phyloP scores from a whole-genome alignment of 345 rosid species.

The Noccaea bulbosa region DNA sequence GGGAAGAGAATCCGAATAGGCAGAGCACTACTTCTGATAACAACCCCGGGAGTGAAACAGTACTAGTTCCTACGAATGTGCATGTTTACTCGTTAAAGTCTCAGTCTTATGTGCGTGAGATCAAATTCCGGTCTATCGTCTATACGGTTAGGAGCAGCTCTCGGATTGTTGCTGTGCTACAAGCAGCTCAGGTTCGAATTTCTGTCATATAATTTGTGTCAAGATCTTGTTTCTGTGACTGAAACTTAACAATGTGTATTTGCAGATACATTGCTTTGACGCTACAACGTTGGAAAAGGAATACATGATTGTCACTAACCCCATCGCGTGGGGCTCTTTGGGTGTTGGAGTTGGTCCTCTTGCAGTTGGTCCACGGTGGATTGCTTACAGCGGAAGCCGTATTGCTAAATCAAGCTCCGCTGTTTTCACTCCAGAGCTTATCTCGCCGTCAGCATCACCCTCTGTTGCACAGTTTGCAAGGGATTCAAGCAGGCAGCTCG shows the following conservation, averaged over 20 bases:
- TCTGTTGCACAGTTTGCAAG: conserved; percentile 80
- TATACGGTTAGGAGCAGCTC: conserved; percentile 89
- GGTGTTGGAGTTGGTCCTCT: conserved; percentile 91
- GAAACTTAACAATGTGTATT: conserved; percentile 26
- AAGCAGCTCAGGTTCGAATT: conserved; percentile 69
- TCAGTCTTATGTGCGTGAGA: conserved; percentile 68
- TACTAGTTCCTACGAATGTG: conserved; percentile 56
- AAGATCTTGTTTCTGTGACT: background rate
- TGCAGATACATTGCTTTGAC: conserved; percentile 89
- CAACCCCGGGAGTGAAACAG: conserved; percentile 44
- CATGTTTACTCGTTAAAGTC: conserved; percentile 81
- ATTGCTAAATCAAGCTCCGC: conserved; percentile 55
- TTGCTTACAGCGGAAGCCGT: conserved; percentile 88
- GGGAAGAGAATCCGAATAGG: conserved; percentile 53
- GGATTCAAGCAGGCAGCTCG: conserved; percentile 91
- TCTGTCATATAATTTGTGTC: background rate
- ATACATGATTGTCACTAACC: conserved; percentile 71
- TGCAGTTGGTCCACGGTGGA: conserved; percentile 95
- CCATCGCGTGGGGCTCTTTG: conserved; percentile 54
- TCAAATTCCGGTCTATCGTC: conserved; percentile 76
- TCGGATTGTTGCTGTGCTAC: conserved; percentile 86
- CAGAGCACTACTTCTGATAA: conserved; percentile 47
- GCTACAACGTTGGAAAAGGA: conserved; percentile 63
- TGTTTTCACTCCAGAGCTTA: conserved; percentile 66
- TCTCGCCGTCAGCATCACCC: conserved; percentile 53